These are phyloP conservation scores for Fusarium oligoseptatum DNA, from an alignment of 2,329 filamentous ascomycete genomes.

Conservation along the genomic window DNA sequence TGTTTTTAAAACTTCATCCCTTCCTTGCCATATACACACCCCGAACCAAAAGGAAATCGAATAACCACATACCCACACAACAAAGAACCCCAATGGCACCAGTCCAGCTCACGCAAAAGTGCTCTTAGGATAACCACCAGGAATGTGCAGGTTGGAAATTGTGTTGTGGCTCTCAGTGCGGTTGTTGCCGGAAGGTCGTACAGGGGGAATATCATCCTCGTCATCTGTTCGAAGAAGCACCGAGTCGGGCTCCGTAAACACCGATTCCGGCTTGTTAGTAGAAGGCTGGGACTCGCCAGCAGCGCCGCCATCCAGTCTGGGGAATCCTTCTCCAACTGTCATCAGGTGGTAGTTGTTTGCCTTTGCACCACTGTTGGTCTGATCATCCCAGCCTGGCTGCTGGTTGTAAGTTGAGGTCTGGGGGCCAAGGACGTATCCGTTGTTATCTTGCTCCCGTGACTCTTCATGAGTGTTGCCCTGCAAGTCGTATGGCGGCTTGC, in stretches of 20 bases:
- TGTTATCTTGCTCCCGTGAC: conserved; percentile 17
- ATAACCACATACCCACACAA: conserved; percentile 19
- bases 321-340: conserved; percentile 43
- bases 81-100: conserved; percentile 26
- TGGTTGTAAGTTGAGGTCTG: conserved; percentile 22
- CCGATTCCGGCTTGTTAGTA: conserved; percentile 27
- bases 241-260: conserved; percentile 40
- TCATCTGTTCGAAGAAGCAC: conserved; percentile 41
- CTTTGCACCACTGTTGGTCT: conserved; percentile 26
- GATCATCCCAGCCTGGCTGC: conserved; percentile 16
- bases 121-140: conserved; percentile 72
- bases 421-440: conserved; percentile 8
- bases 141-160: conserved; percentile 76
- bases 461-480: conserved; percentile 20
- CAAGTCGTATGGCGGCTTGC: conserved; percentile 15
- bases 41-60: conserved; percentile 18
- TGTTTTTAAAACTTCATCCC: conserved; percentile 21
- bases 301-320: conserved; percentile 33
- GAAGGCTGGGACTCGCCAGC: conserved; percentile 13
- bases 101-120: conserved; percentile 62
- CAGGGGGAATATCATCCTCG: conserved; percentile 37
- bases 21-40: conserved; percentile 19
- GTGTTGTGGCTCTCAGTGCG: conserved; percentile 63
- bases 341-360: conserved; percentile 32
- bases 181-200: conserved; percentile 46